Conservation (phyloP, 257 asterid genomes). For the Primulina tabacum region DNA sequence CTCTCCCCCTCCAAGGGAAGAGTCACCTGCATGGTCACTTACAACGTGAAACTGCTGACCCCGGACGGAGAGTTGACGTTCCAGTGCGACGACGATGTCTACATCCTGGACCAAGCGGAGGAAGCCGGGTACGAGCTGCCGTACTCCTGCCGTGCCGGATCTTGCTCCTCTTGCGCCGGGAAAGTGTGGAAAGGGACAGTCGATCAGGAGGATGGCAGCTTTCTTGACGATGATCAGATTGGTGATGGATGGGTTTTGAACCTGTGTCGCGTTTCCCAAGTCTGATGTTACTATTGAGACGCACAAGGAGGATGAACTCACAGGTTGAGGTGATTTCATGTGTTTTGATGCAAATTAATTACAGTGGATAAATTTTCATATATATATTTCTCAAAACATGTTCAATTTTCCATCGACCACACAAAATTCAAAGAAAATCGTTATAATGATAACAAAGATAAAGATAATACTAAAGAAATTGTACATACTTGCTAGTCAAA, state of each 20-base stretch:
- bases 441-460: too few species aligned
- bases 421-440: too few species aligned
- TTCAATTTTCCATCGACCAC: too few species aligned
- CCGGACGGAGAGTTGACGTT: conserved; percentile 29
- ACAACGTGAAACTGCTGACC: conserved; percentile 42
- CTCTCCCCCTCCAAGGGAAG: conserved; percentile 18
- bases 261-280: conserved; percentile 38
- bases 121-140: conserved; percentile 39
- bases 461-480: too few species aligned
- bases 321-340: conserved; percentile 3
- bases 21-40: conserved; percentile 36
- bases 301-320: conserved; percentile 49
- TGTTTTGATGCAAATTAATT: too few species aligned
- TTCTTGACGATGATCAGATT: conserved; percentile 41
- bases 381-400: too few species aligned
- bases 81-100: conserved; percentile 17
- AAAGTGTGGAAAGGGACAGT: conserved; percentile 32
- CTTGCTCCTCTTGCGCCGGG: conserved; percentile 54
- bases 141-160: conserved; percentile 51
- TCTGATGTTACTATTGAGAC: conserved; percentile 35
- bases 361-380: too few species aligned
- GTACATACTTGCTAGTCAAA: too few species aligned
- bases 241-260: conserved; percentile 38
- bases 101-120: conserved; percentile 46
- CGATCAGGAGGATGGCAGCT: conserved; percentile 43